A percentile compares a stretch with the other conserved stretches of the same genome.
Conservation (phyloP, 2,329 filamentous ascomycete genomes). For the Claviceps cyperi region DNA sequence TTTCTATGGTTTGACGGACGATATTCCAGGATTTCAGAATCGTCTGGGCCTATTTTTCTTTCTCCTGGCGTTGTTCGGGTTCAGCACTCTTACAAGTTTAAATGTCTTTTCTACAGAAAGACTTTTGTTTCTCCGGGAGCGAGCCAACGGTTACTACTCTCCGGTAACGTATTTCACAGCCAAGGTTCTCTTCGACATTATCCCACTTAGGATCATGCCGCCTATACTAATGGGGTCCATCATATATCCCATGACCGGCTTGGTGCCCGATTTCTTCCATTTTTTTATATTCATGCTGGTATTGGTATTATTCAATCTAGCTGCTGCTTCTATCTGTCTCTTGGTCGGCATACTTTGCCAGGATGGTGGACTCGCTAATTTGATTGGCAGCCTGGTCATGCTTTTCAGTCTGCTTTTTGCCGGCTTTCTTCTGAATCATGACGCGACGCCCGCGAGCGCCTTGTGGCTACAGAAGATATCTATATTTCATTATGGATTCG, state of each 20-base stretch:
- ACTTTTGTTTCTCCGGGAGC: conserved; percentile 79
- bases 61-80: conserved; percentile 85
- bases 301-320: conserved; percentile 88
- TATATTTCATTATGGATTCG: conserved; percentile 97
- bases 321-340: conserved; percentile 81
- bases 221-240: conserved; percentile 92
- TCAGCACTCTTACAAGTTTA: conserved; percentile 86
- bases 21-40: conserved; percentile 96
- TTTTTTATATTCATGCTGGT: conserved; percentile 89
- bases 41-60: conserved; percentile 96
- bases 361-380: conserved; percentile 78
- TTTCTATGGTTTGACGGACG: conserved; percentile 91
- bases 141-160: conserved; percentile 92
- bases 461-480: conserved; percentile 86
- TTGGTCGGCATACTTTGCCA: conserved; percentile 95
- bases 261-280: conserved; percentile 66
- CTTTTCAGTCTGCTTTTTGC: conserved; percentile 92
- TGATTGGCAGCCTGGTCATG: conserved; percentile 93
- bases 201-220: conserved; percentile 85
- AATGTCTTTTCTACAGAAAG: conserved; percentile 88
- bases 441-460: conserved; percentile 74
- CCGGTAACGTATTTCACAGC: conserved; percentile 87
- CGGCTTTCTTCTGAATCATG: conserved; percentile 83
- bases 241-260: conserved; percentile 93
- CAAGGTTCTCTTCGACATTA: conserved; percentile 96